Conservation (phyloP, 352 stramenopile genomes). For the Globisporangium parvum region DNA sequence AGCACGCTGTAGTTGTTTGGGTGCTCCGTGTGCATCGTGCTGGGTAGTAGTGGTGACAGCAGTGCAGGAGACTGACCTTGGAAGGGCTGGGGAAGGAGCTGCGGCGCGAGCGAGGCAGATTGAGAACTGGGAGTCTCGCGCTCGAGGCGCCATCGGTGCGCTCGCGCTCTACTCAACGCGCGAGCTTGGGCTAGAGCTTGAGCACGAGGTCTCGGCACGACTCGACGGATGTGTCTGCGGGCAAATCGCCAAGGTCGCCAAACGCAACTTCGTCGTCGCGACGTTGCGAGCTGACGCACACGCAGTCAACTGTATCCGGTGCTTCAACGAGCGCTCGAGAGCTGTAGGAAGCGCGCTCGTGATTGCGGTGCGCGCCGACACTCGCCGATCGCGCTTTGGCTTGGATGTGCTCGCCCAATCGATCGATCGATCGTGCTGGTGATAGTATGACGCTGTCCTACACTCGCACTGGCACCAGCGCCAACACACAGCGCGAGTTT, state of each 20-base stretch:
- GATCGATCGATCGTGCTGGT: too few relatives aligned
- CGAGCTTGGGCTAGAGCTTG: not conserved
- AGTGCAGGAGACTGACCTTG: not conserved
- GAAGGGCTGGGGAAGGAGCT: not conserved
- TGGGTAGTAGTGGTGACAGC: not conserved
- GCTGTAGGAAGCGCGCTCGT: too few relatives aligned
- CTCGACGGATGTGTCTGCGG: not conserved
- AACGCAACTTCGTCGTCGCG: not conserved
- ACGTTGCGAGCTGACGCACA: not conserved
- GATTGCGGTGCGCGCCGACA: too few relatives aligned
- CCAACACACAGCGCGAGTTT: too few relatives aligned
- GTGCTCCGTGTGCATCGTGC: slow-evolving; percentile 2
- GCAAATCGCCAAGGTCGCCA: not conserved
- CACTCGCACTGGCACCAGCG: too few relatives aligned
- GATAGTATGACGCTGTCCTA: too few relatives aligned
- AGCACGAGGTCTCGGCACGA: not conserved
- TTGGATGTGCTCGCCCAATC: too few relatives aligned
- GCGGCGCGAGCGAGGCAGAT: slow-evolving; percentile 1
- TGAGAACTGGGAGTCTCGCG: not conserved
- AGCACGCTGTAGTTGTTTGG: slow-evolving; percentile 15
- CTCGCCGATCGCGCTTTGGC: too few relatives aligned
- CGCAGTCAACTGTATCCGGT: too few relatives aligned
- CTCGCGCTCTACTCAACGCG: not conserved
- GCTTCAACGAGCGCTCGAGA: not conserved
- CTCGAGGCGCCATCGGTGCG: not conserved